phyloP scores from a whole-genome alignment of 2,329 filamentous ascomycete genomes.

The Intubia oerlemansii region DNA sequence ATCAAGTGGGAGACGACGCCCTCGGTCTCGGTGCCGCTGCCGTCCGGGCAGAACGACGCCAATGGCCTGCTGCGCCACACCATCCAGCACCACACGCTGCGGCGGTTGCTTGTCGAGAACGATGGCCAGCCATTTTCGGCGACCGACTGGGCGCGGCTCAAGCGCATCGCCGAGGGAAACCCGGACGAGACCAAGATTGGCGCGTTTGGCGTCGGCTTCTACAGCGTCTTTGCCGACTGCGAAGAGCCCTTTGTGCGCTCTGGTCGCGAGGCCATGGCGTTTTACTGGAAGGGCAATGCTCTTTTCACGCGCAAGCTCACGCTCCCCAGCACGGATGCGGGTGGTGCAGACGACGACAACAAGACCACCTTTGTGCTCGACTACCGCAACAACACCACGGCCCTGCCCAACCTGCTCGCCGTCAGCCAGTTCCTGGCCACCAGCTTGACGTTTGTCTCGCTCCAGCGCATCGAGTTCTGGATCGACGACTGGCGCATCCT shows the following conservation, averaged over 20 bases:
- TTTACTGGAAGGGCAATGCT: slow-evolving; percentile 98
- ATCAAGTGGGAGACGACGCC: slow-evolving; percentile 86
- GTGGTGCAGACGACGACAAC: slow-evolving; percentile 31
- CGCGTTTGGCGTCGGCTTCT: slow-evolving; percentile 95
- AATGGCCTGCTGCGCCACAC: slow-evolving; percentile 49
- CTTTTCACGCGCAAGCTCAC: slow-evolving; percentile 77
- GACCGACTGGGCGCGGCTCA: slow-evolving; percentile 83
- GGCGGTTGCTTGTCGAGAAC: slow-evolving; percentile 77
- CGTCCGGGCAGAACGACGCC: slow-evolving; percentile 9
- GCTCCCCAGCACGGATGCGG: slow-evolving; percentile 31
- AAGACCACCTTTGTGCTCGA: slow-evolving; percentile 90
- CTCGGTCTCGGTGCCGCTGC: slow-evolving; percentile 56
- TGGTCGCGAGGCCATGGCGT: slow-evolving; percentile 83
- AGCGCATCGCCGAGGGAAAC: slow-evolving; percentile 96
- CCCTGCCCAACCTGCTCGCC: slow-evolving; percentile 66
- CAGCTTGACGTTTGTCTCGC: slow-evolving; percentile 83
- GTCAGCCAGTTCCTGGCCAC: slow-evolving; percentile 85
- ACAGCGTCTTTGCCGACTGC: slow-evolving; percentile 94
- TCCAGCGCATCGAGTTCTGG: slow-evolving; percentile 74
- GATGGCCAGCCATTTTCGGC: slow-evolving; percentile 73
- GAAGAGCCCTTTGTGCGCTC: slow-evolving; percentile 95
- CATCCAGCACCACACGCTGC: slow-evolving; percentile 66
- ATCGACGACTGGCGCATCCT: slow-evolving; percentile 74
- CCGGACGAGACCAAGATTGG: slow-evolving; percentile 98
- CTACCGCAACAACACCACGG: slow-evolving; percentile 74